Base-by-base conservation (phyloP, 202 grass and related monocot genomes). In the Panicum virgatum region DNA sequence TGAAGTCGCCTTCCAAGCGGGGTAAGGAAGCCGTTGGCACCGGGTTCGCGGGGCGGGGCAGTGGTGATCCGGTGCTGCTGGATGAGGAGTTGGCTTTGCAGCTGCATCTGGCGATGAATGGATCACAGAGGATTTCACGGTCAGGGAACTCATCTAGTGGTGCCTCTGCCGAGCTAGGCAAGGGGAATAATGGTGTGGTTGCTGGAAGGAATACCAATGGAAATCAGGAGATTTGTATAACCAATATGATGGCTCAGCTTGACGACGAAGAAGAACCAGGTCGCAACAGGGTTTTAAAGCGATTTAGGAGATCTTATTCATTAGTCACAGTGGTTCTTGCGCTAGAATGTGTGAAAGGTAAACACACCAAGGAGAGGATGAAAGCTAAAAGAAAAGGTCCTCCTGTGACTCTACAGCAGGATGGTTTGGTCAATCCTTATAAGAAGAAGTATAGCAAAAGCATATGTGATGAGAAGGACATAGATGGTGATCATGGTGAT, bases 101-200 rank as follows among this genome's bases (percentile, higher is more conserved):
- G 84, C 77, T 97, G 37, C 95, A 97, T 91, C 82, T 97, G 52
- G 86, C 79, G 12, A 94, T 97, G 66, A 97, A 97, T 67, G 92
- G 95, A 16, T 97, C 95, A 16, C 88, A 57, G 40, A 91, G 95
- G 84, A 88, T 97, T 74, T 93, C 92, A 85, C 90, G 82, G 86
- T 77, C 82, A 5, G 53, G 64, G 16, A 80, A 18, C 47, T 22
- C 69, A 14, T 34, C 67, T 47, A 61, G 74, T 51, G 22, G 39
- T 76, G 71, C 40, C 46, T 77, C 37, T 0, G 8, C 12, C 15
- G 50, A 37, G 22, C 43, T 46, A n/a, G 19, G 37, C 62, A 84
- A 77, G 19, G 45, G 27, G 42, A 73, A 63, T 45, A 87, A 84
- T 36, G 39, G 43, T 16, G 38, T 71, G 48, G 20, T 75, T 53